A percentile compares a stretch with the other conserved stretches of the same genome.
Evolutionary conservation across 2,329 filamentous ascomycete species (phyloP).

Genomic region (Penicillium corylophilum): DNA sequence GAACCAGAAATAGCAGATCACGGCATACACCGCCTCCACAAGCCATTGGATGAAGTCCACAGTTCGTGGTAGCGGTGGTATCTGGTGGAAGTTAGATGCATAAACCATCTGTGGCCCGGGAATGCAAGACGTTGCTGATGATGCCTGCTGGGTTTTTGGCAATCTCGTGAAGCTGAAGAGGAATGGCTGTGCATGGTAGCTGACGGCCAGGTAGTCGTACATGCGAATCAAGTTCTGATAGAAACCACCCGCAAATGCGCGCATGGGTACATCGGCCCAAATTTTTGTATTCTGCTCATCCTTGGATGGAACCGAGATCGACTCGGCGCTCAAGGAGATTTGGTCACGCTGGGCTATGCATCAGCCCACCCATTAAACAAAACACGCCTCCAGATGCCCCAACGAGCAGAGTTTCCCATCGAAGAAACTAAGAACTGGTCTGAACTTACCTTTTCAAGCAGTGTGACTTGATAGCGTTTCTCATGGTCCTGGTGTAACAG

Average conservation of each 20-base stretch:
- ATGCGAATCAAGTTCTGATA: slow-evolving; percentile 57
- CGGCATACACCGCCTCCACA: slow-evolving; percentile 46
- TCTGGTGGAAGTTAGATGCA: slow-evolving; percentile 54
- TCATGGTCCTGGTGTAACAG: slow-evolving; percentile 43
- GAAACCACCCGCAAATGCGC: slow-evolving; percentile 53
- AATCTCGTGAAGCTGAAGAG: slow-evolving; percentile 53
- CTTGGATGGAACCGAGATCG: slow-evolving; percentile 21
- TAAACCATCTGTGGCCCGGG: slow-evolving; percentile 51
- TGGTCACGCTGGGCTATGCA: slow-evolving; percentile 39
- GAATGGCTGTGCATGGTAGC: slow-evolving; percentile 52
- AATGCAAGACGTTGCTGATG: slow-evolving; percentile 5
- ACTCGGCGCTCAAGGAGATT: slow-evolving; percentile 49
- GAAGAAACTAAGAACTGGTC: not conserved
- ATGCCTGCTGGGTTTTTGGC: slow-evolving; percentile 5
- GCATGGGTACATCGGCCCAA: slow-evolving; percentile 53
- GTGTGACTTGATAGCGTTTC: slow-evolving; percentile 43
- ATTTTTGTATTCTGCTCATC: slow-evolving; percentile 20
- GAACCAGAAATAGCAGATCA: slow-evolving; percentile 56
- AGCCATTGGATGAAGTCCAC: slow-evolving; percentile 41
- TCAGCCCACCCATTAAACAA: not conserved
- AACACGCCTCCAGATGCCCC: not conserved
- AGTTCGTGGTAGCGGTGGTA: slow-evolving; percentile 43
- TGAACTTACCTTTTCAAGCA: slow-evolving; percentile 47
- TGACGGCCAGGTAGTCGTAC: slow-evolving; percentile 56
- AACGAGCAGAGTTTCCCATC: not conserved